A percentile compares a stretch with the other conserved stretches of the same genome.
Conservation (phyloP, 768 basidiomycete genomes). For the Xerocomus brunneocitrinus region DNA sequence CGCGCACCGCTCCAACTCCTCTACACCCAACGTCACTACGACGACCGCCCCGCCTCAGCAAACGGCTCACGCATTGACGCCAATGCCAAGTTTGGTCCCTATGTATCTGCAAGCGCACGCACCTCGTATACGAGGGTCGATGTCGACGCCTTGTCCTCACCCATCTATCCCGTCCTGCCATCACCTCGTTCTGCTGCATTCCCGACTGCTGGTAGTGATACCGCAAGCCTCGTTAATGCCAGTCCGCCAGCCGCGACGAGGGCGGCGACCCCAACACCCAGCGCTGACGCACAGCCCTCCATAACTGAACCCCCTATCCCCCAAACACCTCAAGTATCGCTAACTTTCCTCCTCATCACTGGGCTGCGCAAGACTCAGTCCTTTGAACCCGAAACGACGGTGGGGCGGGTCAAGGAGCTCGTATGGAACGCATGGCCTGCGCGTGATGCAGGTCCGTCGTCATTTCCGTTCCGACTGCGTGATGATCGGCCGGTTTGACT, state of each 20-base stretch:
- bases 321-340: constrained; percentile 56
- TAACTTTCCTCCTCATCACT: constrained; percentile 72
- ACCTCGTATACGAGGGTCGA: constrained; percentile 54
- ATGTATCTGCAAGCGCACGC: constrained; percentile 42
- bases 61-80: constrained; percentile 7
- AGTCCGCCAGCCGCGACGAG: neutral
- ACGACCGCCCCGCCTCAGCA: constrained; percentile 21
- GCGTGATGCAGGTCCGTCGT: constrained; percentile 40
- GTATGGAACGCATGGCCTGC: constrained; percentile 79
- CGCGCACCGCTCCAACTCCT: constrained; percentile 6
- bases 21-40: constrained; percentile 1
- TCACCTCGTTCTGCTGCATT: constrained; percentile 11
- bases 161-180: constrained; percentile 25
- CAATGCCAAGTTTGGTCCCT: constrained; percentile 13
- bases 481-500: constrained; percentile 12
- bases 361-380: constrained; percentile 64
- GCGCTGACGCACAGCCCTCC: constrained; percentile 1
- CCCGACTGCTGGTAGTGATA: neutral
- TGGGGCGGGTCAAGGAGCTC: constrained; percentile 78
- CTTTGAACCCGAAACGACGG: constrained; percentile 70
- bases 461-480: constrained; percentile 8
- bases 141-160: constrained; percentile 23
- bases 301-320: constrained; percentile 34
- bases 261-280: constrained; percentile 1
- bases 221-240: neutral